Evolutionary conservation across 768 basidiomycete species (phyloP).

Genomic region (Termitomyces sp.): DNA sequence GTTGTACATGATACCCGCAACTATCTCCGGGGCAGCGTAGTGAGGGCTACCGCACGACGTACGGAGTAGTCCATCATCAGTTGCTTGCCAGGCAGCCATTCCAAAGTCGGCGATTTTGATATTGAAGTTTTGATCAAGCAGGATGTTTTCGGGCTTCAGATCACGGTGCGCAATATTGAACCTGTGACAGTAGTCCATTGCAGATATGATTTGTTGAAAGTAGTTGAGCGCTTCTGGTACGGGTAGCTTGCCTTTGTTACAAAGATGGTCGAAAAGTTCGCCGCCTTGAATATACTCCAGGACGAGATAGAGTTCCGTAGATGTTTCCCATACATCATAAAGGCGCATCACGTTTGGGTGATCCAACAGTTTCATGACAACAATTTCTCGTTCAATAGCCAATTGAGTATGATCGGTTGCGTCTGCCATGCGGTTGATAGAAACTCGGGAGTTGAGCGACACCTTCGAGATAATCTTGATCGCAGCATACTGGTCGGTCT

Average conservation of each 20-base stretch:
- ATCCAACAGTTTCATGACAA: conserved; percentile 95
- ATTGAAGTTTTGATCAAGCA: conserved; percentile 77
- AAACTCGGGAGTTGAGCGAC: conserved; percentile 59
- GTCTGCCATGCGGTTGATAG: conserved; percentile 63
- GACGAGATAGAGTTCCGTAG: conserved; percentile 81
- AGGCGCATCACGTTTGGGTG: conserved; percentile 93
- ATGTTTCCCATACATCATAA: conserved; percentile 97
- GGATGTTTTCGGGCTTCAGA: conserved; percentile 90
- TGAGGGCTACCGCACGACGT: conserved; percentile 95
- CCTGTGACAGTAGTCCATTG: conserved; percentile 89
- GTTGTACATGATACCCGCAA: conserved; percentile 77
- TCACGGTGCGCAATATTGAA: conserved; percentile 94
- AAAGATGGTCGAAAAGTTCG: conserved; percentile 91
- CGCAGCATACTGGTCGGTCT: conserved; percentile 84
- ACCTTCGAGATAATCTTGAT: conserved; percentile 91
- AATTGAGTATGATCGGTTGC: conserved; percentile 74
- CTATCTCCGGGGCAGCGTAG: conserved; percentile 91
- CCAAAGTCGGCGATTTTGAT: conserved; percentile 97
- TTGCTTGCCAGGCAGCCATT: conserved; percentile 91
- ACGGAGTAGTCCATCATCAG: conserved; percentile 46
- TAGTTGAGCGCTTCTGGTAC: conserved; percentile 72
- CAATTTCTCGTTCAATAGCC: conserved; percentile 89
- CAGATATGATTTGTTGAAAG: conserved; percentile 91
- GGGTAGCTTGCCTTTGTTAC: conserved; percentile 68
- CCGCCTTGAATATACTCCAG: conserved; percentile 94